Conservation (phyloP, 495 filamentous ascomycete genomes). For the Tuber umbilicatum region DNA sequence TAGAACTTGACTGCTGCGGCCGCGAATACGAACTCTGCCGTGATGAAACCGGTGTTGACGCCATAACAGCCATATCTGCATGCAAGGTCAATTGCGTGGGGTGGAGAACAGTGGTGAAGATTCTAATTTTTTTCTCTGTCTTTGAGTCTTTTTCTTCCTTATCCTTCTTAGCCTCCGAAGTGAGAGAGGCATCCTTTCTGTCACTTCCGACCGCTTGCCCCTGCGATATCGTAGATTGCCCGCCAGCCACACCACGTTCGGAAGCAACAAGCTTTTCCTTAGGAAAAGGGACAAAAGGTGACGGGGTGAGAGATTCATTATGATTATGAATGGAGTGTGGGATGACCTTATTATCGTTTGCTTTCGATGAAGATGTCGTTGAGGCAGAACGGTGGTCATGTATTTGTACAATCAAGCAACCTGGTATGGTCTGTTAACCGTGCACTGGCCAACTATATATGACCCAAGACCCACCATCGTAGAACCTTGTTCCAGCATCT, state of each 20-base stretch:
- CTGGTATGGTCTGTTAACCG: constrained; percentile 42
- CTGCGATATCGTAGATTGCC: constrained; percentile 15
- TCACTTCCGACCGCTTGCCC: constrained; percentile 35
- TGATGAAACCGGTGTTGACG: constrained; percentile 55
- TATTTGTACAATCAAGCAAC: constrained; percentile 87
- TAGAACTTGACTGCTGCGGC: constrained; percentile 47
- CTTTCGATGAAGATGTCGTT: constrained; percentile 51
- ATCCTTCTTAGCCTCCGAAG: constrained; percentile 37
- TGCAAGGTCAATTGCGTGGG: constrained; percentile 70
- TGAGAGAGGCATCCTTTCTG: constrained; percentile 17
- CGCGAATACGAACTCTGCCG: constrained; percentile 44
- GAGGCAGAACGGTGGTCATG: constrained; percentile 71
- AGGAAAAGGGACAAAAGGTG: constrained; percentile 73
- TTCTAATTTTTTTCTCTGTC: constrained; percentile 53
- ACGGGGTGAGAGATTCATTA: constrained; percentile 79
- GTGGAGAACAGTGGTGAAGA: constrained; percentile 74
- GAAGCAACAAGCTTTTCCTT: constrained; percentile 48
- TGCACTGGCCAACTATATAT: not conserved
- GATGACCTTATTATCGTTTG: constrained; percentile 55
- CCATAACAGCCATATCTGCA: constrained; percentile 67
- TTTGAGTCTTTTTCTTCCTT: constrained; percentile 52
- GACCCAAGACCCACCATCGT: constrained; percentile 59
- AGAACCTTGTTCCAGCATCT: constrained; percentile 66
- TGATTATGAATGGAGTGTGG: constrained; percentile 88
- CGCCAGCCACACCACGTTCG: not conserved